Conservation (phyloP, 208 protist species). For the Trypanosoma melophagium region DNA sequence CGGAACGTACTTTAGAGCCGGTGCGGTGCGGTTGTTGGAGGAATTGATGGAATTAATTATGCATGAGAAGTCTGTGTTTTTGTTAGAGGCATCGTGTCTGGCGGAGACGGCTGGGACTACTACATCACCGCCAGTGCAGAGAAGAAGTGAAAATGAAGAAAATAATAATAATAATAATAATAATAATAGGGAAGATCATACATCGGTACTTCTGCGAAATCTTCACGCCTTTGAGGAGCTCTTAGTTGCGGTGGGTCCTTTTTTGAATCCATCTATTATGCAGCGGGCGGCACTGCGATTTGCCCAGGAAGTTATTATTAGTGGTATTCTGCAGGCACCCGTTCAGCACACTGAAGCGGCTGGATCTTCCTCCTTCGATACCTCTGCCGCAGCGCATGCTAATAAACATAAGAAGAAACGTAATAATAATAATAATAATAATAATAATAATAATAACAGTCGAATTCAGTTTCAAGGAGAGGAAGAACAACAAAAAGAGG, state of each 20-base stretch:
- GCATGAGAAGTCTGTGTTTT: conserved; percentile 38
- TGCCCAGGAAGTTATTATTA: conserved; percentile 50
- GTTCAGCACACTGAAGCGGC: too few relatives aligned
- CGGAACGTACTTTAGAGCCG: conserved; percentile 52
- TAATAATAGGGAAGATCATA: conserved; percentile 2
- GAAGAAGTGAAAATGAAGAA: neutral
- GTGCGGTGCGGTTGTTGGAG: conserved; percentile 39
- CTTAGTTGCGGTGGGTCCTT: conserved; percentile 40
- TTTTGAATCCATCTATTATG: conserved; percentile 39
- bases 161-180: neutral
- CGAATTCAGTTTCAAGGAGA: too few relatives aligned
- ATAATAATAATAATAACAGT: conserved; percentile 13
- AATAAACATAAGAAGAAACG: neutral
- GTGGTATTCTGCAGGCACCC: conserved; percentile 37
- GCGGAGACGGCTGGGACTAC: conserved; percentile 3
- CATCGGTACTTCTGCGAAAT: conserved; percentile 31
- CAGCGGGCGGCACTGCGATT: conserved; percentile 53
- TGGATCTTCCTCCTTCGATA: neutral
- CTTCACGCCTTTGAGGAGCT: conserved; percentile 44
- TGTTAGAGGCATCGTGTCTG: conserved; percentile 50
- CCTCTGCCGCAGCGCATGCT: too few relatives aligned
- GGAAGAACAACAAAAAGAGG: neutral
- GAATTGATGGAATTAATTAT: conserved; percentile 60
- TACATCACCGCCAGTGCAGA: neutral
- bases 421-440: neutral